Percentiles rank a stretch among this genome's conserved stretches.
Conservation (phyloP, 2,329 filamentous ascomycete species). For the Fusarium tupiense region DNA sequence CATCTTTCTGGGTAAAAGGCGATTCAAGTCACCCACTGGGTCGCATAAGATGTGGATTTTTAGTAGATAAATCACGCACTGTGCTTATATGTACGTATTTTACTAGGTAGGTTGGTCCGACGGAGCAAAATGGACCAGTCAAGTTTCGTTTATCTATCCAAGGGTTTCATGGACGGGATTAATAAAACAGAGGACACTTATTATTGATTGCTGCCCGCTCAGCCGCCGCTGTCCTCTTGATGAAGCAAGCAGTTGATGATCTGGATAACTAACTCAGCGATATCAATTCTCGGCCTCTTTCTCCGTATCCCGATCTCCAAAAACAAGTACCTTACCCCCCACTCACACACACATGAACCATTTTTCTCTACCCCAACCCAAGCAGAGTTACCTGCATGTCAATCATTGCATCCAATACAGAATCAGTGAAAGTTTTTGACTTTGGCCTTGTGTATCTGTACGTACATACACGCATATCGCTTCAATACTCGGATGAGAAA, state of each 20-base stretch:
- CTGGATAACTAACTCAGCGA: not conserved
- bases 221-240: not conserved
- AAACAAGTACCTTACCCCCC: not conserved
- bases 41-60: slow-evolving; percentile 34
- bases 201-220: not conserved
- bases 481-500: not conserved
- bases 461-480: not conserved
- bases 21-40: slow-evolving; percentile 32
- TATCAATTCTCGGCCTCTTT: not conserved
- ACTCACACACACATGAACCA: slow-evolving; percentile 23
- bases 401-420: slow-evolving; percentile 7
- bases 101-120: not conserved
- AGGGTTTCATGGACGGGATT: not conserved
- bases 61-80: slow-evolving; percentile 28
- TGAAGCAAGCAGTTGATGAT: not conserved
- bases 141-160: slow-evolving; percentile 1
- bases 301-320: slow-evolving; percentile 2
- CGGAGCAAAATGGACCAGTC: slow-evolving; percentile 17
- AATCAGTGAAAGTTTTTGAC: slow-evolving; percentile 22
- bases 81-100: slow-evolving; percentile 19
- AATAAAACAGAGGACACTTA: not conserved
- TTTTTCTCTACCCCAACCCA: slow-evolving; percentile 16
- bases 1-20: slow-evolving; percentile 11
- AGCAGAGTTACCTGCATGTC: slow-evolving; percentile 11
- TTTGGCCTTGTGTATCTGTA: slow-evolving; percentile 16